Evolutionary conservation across 2,329 filamentous ascomycete genomes (phyloP), one percentile per base, ranked within the genome.

Genomic region (Teratosphaeria gauchensis): DNA sequence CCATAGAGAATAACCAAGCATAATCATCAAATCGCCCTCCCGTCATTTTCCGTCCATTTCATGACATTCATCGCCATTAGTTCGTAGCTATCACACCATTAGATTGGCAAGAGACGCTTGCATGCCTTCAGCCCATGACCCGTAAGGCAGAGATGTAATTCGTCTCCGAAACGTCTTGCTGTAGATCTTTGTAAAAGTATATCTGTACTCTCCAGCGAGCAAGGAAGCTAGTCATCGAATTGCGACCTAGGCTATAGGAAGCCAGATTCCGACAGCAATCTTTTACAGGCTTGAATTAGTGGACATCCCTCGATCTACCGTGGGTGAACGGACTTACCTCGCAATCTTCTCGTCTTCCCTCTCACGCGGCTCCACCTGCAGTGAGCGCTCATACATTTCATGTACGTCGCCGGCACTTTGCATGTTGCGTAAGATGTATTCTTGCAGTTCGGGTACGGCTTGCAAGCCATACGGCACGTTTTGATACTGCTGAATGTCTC

Each of bases 331-430:
- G 71, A 70, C 75, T 71, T 86, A 95, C 92, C 94, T 95, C 72
- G 96, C 92, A 80, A 99, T 97, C 82, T 97, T 97, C 78, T 99
- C 94, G 72, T 99, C 94, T 78, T 99, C 94, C 69, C 94, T 84
- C 78, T 99, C 94, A 69, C 94, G 84, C 63, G 94, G 94, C 74
- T 99, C 94, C 61, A 99, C 86, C 69, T 87, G 82, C 76, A 99
- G 79, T 77, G 91, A 96, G 81, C 92, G 92, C 75, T 97, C 92
- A 78, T 97, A 99, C 94, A 97, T 97, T 79, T 97, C 92, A 74
- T 97, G 92, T 63, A 99, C 94, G 73, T 97, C 92, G 56, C 91
- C 89, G 3, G 94, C 92, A 32, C 87, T 88, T 76, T 95, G 88
- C 89, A 97, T 95, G 73, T 97, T 96, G 73, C 86, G 92, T 66